Conservation (phyloP, 1,139 yeast genomes). For the Geotrichum bryndzae region DNA sequence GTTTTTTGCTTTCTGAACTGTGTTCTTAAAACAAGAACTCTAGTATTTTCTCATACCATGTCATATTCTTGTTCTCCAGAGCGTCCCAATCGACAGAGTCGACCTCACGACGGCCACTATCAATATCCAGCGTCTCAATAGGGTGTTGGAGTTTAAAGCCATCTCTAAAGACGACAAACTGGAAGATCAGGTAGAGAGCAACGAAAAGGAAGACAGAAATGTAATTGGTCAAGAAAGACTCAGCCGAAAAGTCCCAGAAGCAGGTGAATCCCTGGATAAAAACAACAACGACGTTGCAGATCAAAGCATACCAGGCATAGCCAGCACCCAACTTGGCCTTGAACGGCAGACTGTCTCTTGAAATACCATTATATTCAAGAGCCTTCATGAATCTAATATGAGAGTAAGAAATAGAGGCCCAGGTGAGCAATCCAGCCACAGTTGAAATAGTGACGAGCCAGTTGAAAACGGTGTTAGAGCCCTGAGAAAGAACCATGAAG, state of each 20-base stretch:
- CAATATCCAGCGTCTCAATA: slow-evolving; percentile 50
- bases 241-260: slow-evolving; percentile 55
- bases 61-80: slow-evolving; percentile 4
- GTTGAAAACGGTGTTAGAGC: slow-evolving; percentile 49
- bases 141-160: slow-evolving; percentile 13
- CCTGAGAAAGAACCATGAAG: slow-evolving; percentile 49
- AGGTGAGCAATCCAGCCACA: slow-evolving; percentile 50
- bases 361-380: slow-evolving; percentile 43
- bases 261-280: slow-evolving; percentile 62
- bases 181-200: slow-evolving; percentile 46
- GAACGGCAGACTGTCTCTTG: slow-evolving; percentile 22
- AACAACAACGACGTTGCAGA: slow-evolving; percentile 44
- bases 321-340: slow-evolving; percentile 43
- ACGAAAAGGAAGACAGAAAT: slow-evolving; percentile 53
- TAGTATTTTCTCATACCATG: background rate
- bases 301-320: slow-evolving; percentile 15
- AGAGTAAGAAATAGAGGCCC: slow-evolving; percentile 48
- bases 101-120: slow-evolving; percentile 50
- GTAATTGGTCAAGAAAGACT: slow-evolving; percentile 57
- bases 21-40: slow-evolving; percentile 6
- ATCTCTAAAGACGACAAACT: slow-evolving; percentile 12
- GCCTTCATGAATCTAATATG: slow-evolving; percentile 53
- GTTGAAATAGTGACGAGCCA: slow-evolving; percentile 68
- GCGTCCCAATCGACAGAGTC: slow-evolving; percentile 32
- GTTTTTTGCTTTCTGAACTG: background rate